phyloP scores from a whole-genome alignment of 805 yeast genomes.

The Pichia nanzhaoensis region DNA sequence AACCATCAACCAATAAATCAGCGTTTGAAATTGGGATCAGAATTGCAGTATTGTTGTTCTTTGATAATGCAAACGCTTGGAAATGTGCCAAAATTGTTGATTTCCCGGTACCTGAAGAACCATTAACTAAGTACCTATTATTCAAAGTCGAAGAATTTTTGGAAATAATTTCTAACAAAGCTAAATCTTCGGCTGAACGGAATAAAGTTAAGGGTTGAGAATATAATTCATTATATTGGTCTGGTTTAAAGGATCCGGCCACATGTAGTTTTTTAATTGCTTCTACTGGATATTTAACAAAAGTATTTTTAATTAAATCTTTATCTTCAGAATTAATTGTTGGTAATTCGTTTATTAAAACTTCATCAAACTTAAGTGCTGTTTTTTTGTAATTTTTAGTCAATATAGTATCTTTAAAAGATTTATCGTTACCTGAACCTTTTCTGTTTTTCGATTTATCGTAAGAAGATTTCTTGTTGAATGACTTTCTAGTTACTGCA shows the following conservation, averaged over 20 bases:
- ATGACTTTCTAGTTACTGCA: constrained; percentile 26
- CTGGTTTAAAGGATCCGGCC: constrained; percentile 59
- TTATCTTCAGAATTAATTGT: constrained; percentile 12
- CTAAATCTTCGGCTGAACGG: constrained; percentile 40
- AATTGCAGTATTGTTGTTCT: constrained; percentile 29
- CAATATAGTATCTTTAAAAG: constrained; percentile 21
- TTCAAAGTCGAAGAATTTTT: constrained; percentile 31
- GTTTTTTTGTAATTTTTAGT: constrained; percentile 21
- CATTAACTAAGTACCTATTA: constrained; percentile 53
- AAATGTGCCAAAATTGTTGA: constrained; percentile 65
- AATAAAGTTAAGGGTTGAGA: constrained; percentile 52
- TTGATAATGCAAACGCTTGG: constrained; percentile 43
- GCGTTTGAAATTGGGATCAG: constrained; percentile 62
- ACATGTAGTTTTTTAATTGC: constrained; percentile 39
- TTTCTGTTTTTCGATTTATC: constrained; percentile 25
- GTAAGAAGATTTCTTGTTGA: constrained; percentile 21
- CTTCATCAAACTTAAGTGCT: constrained; percentile 17
- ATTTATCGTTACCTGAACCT: constrained; percentile 30
- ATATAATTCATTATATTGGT: constrained; percentile 64
- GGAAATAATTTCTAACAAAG: constrained; percentile 35
- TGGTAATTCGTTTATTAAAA: constrained; percentile 17
- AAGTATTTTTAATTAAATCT: constrained; percentile 21
- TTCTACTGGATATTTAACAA: constrained; percentile 36
- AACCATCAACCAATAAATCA: constrained; percentile 59
- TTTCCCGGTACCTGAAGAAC: constrained; percentile 76